A percentile compares a stretch with the other conserved stretches of the same genome.
phyloP scores from a whole-genome alignment of 2,329 filamentous ascomycete species.

The Fusarium buharicum region DNA sequence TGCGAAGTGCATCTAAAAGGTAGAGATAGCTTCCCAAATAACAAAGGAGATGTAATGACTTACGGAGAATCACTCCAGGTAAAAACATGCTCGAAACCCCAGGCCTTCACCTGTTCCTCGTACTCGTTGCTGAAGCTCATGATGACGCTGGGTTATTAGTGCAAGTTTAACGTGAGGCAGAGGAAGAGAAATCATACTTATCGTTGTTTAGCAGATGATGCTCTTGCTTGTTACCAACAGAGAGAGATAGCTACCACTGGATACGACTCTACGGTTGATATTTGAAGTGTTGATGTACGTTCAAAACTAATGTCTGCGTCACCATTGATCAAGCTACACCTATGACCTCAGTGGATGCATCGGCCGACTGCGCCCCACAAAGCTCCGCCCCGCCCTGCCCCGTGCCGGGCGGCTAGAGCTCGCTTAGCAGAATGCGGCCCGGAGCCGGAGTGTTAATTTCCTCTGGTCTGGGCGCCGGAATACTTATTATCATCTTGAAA shows the following conservation, averaged over 20 bases:
- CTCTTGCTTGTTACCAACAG: neutral
- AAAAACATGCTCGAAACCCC: constrained; percentile 76
- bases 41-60: constrained; percentile 45
- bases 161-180: neutral
- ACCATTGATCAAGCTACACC: too few relatives aligned
- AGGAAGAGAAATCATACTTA: neutral
- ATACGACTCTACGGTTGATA: neutral
- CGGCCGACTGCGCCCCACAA: constrained; percentile 30
- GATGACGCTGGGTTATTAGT: constrained; percentile 2
- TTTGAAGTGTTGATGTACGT: neutral
- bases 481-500: neutral
- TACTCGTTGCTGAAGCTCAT: constrained; percentile 46
- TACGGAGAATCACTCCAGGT: constrained; percentile 78
- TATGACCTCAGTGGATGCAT: constrained; percentile 37
- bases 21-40: neutral
- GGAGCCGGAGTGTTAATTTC: constrained; percentile 9
- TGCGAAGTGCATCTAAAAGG: constrained; percentile 1
- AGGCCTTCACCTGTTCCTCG: constrained; percentile 71
- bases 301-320: neutral
- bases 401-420: constrained; percentile 17
- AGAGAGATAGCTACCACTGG: neutral
- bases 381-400: constrained; percentile 20
- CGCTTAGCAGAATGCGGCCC: neutral
- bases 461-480: constrained; percentile 10
- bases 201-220: neutral